Evolutionary conservation across 2,329 filamentous ascomycete species (phyloP), one percentile per base, ranked within the genome.

Genomic region (Exophiala calicioides): DNA sequence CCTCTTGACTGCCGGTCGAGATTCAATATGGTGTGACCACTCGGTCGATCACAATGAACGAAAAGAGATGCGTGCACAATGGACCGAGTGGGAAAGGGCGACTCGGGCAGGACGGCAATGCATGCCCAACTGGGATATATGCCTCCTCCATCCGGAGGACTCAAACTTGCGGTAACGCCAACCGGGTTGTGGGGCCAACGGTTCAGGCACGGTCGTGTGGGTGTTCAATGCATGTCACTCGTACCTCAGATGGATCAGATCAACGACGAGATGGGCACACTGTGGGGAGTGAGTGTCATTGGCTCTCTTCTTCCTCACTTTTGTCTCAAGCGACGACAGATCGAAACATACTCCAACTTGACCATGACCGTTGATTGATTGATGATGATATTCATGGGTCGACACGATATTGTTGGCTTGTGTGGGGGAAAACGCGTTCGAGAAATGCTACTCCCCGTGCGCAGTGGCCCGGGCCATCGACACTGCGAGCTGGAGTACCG

Each of bases 51-150:
- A 58, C 29, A 31, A 41, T 19, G 54, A 57, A 24, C 44, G 58
- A 13, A 46, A 50, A 24, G 54, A 55, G 24, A 60, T 60, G 58
- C 44, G 51, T 16, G 37, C 30, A 8, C 52, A 48, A 31, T 60
- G 58, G 58, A 44, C 38, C 19, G 50, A 45, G 6, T 55, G 55
- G 46, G 56, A 55, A 32, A 56, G 44, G 21, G 16, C 44, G 26
- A 47, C 20, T 38, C 33, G 50, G 18, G 20, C 31, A 27, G 46
- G 44, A 21, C 33, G 41, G 21, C 51, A 45, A 37, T 58, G 56
- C 19, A 58, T 60, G 54, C 56, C 58, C n/a, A 58, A 60, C 27
- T 60, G 58, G 58, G 47, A 39, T 13, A 57, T 60, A 7, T 60
- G 56, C 29, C 41, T 58, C 20, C 43, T 60, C 20, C 52, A 58